A percentile compares a stretch with the other conserved stretches of the same genome.
Evolutionary conservation across 768 basidiomycete species (phyloP).

Genomic region (Tylopilus subfusipes): DNA sequence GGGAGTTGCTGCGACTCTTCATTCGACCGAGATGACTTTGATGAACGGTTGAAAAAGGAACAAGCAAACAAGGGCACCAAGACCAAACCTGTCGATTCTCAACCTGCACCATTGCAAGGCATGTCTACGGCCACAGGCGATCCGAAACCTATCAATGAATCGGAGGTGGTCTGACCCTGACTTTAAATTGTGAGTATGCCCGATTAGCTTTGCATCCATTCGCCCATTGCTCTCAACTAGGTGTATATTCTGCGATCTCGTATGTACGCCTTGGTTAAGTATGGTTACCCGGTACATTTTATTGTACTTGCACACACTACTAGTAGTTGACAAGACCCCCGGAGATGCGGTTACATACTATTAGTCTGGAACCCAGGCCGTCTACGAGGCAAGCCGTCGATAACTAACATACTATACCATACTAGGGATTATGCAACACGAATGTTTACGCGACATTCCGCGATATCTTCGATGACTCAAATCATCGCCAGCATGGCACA

Average conservation of each 20-base stretch:
- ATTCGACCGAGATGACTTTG: slow-evolving; percentile 30
- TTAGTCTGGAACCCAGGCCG: no score
- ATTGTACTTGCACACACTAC: no score
- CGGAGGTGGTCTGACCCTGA: neutral
- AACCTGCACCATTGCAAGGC: slow-evolving; percentile 19
- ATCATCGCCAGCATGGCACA: no score
- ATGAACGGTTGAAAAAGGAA: slow-evolving; percentile 27
- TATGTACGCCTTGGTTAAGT: no score
- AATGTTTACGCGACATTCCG: neutral
- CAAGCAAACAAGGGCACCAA: slow-evolving; percentile 16
- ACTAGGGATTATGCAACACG: no score
- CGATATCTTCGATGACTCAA: no score
- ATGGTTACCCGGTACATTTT: no score
- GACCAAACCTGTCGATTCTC: slow-evolving; percentile 14
- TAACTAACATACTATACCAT: no score
- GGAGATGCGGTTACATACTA: no score
- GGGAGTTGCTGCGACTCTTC: slow-evolving; percentile 26
- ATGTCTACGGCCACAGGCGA: slow-evolving; percentile 14
- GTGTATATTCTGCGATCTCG: neutral
- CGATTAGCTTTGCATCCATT: neutral
- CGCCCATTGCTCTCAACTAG: neutral
- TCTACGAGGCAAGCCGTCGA: no score
- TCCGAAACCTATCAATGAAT: neutral
- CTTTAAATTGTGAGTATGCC: neutral
- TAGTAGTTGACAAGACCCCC: neutral